Evolutionary conservation across 225 moss, liverwort and hornwort species (phyloP), one percentile per base, ranked within the genome.

Genomic region (Anthoceros angustus): DNA sequence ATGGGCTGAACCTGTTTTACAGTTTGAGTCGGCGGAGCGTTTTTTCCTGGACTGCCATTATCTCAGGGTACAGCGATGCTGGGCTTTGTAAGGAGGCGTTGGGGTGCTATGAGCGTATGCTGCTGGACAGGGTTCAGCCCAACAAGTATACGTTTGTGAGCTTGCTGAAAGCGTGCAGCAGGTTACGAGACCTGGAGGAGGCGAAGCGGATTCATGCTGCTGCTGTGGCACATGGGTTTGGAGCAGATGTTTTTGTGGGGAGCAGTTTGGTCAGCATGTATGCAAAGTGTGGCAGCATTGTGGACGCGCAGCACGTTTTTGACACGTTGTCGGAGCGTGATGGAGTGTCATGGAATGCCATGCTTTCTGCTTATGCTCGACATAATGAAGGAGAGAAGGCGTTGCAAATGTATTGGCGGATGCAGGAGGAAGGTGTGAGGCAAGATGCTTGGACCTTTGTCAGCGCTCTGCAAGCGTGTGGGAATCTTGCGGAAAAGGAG

Each of bases 171-270:
- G 55, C 55, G 16, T 55, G 55, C 23, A 23, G 55, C 8, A 55
- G n/a, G n/a, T 6, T 55, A 12, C n/a, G 55, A 7, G 55, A 55
- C 23, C 55, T 55, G 12, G 23, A 20, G 0, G 55, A 55, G 55
- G 55, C n/a, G n/a, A 55, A 55, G 55, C 55, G 55, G 55, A 55
- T 55, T 18, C 55, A 55, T 55, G 55, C 55, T 55, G 10, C 18
- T 20, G 55, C 55, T 55, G 7, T 55, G 55, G 23, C 18, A 8
- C 7, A 8, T 23, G 23, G n/a, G 1, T 55, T 55, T 55, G 55
- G 55, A 15, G 23, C 6, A 7, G n/a, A 55, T 55, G 18, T 55
- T 18, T 55, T 9, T 20, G 14, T 55, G 14, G 18, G 55, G n/a
- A 55, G n/a, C 18, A 23, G 55, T 55, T 23, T 55, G 12, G 14